Percentiles rank a stretch among this genome's conserved stretches.
These are phyloP conservation scores for Quercus alba DNA, from an alignment of 306 rosid species.

Conservation along the genomic window DNA sequence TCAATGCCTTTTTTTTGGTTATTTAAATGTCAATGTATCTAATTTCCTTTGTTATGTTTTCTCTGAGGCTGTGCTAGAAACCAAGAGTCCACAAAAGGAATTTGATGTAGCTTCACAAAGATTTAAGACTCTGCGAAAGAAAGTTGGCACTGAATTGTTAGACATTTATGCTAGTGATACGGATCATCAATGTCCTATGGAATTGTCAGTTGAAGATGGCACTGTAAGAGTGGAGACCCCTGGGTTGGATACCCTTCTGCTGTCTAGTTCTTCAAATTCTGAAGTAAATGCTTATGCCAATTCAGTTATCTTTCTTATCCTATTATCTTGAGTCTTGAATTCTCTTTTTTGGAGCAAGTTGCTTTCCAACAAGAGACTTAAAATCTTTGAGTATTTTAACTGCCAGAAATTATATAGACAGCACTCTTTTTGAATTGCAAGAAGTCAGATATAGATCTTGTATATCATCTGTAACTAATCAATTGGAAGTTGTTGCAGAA, in stretches of 20 bases:
- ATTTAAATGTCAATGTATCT: neutral
- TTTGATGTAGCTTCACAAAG: too few species aligned
- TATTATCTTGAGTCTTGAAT: neutral
- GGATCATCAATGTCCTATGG: slow-evolving; percentile 13
- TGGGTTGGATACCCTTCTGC: slow-evolving; percentile 14
- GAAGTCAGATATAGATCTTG: neutral
- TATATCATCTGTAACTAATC: slow-evolving; percentile 2
- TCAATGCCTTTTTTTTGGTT: slow-evolving; percentile 6
- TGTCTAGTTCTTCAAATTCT: slow-evolving; percentile 20
- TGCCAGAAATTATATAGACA: too few species aligned
- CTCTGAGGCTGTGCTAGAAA: slow-evolving; percentile 14
- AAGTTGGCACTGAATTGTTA: slow-evolving; percentile 9
- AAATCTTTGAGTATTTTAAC: too few species aligned
- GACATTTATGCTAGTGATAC: slow-evolving; percentile 14
- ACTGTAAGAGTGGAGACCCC: slow-evolving; percentile 23
- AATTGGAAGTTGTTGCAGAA: slow-evolving; percentile 23
- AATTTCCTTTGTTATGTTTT: slow-evolving; percentile 3
- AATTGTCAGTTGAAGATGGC: slow-evolving; percentile 16
- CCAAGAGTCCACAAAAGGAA: neutral
- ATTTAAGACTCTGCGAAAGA: neutral
- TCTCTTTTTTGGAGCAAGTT: too few species aligned
- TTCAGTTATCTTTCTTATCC: neutral
- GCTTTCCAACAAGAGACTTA: too few species aligned
- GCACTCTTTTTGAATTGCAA: too few species aligned
- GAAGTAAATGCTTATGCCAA: slow-evolving; percentile 33